Base-by-base conservation (phyloP, 768 basidiomycete genomes). In the Tylopilus sp. region DNA sequence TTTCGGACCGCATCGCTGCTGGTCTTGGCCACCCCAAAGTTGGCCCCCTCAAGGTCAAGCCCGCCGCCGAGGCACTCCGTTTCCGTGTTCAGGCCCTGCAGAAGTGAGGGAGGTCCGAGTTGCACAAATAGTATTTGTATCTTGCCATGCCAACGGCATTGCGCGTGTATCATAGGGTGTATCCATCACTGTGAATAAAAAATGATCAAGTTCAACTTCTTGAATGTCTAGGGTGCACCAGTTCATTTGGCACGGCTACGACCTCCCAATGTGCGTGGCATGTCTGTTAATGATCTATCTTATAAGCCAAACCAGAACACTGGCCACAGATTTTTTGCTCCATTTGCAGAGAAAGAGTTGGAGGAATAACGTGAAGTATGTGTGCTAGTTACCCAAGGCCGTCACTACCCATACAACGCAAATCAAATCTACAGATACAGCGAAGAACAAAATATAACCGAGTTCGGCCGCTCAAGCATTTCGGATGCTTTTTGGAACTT, bases 401-500 rank as follows among this genome's bases (percentile, higher is more conserved):
- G 10, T 9, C 10, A 38, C 18, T 13, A 25, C n/a, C 43, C 26
- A 20, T 31, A 51, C 23, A 30, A 44, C 26, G 17, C 30, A 39
- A 11, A 41, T 18, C n/a, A n/a, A 8, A 30, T 26, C 57, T 71
- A 91, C 30, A 93, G 75, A 69, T 92, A 92, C 71, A 93, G 62
- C 3, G 88, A 91, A 22, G 89, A 89, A 60, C 88, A 89, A 72
- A 93, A 93, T 38, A 93, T 92, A 54, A 98, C 93, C 1, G 91
- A 94, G 67, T 94, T 95, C 1, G 88, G 94, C 39, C 93, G 79
- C 69, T 93, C 93, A 21, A 98, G 83, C 88, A 95, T 86, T 71
- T 94, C 92, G 0, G 89, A 85, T 15, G 89, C 79, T 65, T 90
- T 90, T 58, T 88, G 89, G 63, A 99, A 98, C 69, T 94, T 97